Percentiles rank a stretch among this genome's conserved stretches.
These are phyloP conservation scores for Fusarium redolens DNA, from an alignment of 2,329 filamentous ascomycete species.

Conservation along the genomic window DNA sequence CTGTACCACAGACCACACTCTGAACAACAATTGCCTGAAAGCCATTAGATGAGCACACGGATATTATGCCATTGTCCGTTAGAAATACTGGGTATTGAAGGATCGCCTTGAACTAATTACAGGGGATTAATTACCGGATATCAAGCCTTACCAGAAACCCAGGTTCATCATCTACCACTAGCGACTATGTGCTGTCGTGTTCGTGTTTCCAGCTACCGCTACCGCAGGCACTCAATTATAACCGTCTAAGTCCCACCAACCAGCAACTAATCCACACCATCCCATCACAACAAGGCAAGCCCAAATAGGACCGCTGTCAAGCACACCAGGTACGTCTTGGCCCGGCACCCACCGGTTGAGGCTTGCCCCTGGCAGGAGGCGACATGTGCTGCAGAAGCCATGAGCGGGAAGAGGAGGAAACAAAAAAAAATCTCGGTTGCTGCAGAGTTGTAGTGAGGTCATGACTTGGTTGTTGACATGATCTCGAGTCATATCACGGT, in stretches of 20 bases:
- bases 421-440: constrained; percentile 8
- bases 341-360: constrained; percentile 29
- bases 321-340: constrained; percentile 25
- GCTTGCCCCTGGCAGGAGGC: constrained; percentile 35
- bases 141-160: not conserved
- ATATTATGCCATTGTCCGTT: not conserved
- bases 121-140: not conserved
- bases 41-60: not conserved
- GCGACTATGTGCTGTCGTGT: constrained; percentile 29
- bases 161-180: not conserved
- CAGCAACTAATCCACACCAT: constrained; percentile 27
- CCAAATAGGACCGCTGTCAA: constrained; percentile 29
- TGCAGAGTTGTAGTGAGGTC: constrained; percentile 3
- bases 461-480: constrained; percentile 7
- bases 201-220: constrained; percentile 35
- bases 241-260: constrained; percentile 39
- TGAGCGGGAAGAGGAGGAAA: constrained; percentile 10
- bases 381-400: constrained; percentile 14
- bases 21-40: constrained; percentile 8
- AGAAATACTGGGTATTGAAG: constrained; percentile 1
- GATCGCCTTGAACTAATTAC: not conserved
- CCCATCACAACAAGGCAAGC: constrained; percentile 30
- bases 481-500: constrained; percentile 18
- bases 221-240: constrained; percentile 20
- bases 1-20: not conserved